Evolutionary conservation across 495 filamentous ascomycete species (phyloP).

Genomic region (Penicillium turbatum): DNA sequence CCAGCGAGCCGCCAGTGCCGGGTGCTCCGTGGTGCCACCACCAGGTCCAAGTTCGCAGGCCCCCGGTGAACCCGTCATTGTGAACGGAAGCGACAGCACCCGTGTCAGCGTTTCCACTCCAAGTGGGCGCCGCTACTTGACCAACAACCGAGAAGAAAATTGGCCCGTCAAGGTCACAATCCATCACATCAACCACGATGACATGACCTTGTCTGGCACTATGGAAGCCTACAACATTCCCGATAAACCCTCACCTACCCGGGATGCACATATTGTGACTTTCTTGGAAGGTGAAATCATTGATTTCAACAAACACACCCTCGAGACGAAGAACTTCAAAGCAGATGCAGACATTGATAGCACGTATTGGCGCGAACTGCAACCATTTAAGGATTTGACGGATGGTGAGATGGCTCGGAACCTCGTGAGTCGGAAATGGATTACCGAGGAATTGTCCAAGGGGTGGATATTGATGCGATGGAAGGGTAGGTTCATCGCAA

Average conservation of each 20-base stretch:
- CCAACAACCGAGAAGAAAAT: constrained; percentile 50
- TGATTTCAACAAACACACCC: constrained; percentile 63
- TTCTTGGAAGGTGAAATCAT: constrained; percentile 76
- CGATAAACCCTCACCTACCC: constrained; percentile 47
- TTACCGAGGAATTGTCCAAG: constrained; percentile 48
- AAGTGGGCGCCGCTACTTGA: constrained; percentile 36
- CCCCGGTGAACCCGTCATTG: constrained; percentile 37
- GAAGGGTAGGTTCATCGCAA: constrained; percentile 53
- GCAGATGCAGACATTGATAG: constrained; percentile 59
- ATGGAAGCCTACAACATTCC: constrained; percentile 81
- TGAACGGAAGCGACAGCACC: constrained; percentile 34
- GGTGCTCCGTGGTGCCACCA: constrained; percentile 27
- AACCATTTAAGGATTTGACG: constrained; percentile 56
- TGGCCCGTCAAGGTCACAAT: constrained; percentile 74
- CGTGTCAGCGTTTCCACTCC: constrained; percentile 33
- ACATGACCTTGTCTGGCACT: constrained; percentile 65
- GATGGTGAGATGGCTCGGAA: constrained; percentile 56
- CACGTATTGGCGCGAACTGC: constrained; percentile 66
- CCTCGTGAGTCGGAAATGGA: constrained; percentile 55
- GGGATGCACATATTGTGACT: constrained; percentile 63
- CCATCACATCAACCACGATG: constrained; percentile 59
- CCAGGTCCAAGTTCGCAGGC: constrained; percentile 24
- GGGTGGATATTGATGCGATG: constrained; percentile 74
- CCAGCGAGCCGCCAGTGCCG: constrained; percentile 46
- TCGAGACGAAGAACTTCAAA: constrained; percentile 65